Evolutionary conservation across 345 rosid genomes (phyloP).

Genomic region (Gossypium arboreum): DNA sequence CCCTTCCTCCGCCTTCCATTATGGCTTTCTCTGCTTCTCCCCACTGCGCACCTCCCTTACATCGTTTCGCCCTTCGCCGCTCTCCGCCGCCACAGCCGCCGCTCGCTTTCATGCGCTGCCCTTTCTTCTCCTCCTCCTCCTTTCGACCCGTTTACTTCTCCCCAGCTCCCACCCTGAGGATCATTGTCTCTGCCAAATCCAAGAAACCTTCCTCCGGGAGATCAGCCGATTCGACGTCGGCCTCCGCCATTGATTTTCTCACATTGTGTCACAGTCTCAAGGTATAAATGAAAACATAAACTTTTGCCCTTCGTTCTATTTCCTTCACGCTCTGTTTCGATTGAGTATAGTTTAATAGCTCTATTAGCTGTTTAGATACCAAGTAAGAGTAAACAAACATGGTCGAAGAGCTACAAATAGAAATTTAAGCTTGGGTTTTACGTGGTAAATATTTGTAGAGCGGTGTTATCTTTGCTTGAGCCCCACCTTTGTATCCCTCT

Average conservation of each 20-base stretch:
- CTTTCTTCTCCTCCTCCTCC: not conserved
- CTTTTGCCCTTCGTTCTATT: not conserved
- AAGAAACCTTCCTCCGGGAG: constrained; percentile 32
- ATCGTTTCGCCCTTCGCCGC: constrained; percentile 27
- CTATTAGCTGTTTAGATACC: not conserved
- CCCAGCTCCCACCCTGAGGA: constrained; percentile 29
- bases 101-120: constrained; percentile 16
- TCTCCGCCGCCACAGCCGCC: constrained; percentile 27
- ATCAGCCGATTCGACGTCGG: constrained; percentile 30
- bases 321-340: not conserved
- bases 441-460: not conserved
- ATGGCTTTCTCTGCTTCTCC: constrained; percentile 49
- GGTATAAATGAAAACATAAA: constrained; percentile 32
- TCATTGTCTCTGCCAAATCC: constrained; percentile 45
- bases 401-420: not conserved
- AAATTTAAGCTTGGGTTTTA: not conserved
- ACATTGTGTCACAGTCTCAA: constrained; percentile 81
- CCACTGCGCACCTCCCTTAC: constrained; percentile 30
- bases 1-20: not conserved
- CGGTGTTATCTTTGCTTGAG: not conserved
- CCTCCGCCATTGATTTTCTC: constrained; percentile 81
- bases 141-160: constrained; percentile 23
- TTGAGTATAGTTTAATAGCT: not conserved
- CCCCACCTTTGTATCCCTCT: not conserved
- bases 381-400: not conserved